Base-by-base conservation (phyloP, 1,284 basidiomycete species). In the Veloporphyrellus conicus region DNA sequence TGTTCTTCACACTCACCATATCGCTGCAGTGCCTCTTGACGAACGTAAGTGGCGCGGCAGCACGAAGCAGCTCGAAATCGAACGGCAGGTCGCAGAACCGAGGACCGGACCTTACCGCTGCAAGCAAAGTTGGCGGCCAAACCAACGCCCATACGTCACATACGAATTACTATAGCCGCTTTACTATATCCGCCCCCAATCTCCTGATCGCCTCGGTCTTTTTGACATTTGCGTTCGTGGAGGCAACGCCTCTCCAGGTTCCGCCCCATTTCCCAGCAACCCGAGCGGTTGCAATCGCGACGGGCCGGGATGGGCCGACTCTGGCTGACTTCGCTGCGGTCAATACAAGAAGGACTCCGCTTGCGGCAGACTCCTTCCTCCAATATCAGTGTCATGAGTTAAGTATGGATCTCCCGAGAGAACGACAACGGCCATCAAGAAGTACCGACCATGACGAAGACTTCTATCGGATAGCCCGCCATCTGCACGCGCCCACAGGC, bases 211-310 rank as follows among this genome's bases (percentile, higher is more conserved):
- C 75, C 12, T 73, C 78, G 20, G 73, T 79, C 43, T 71, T 76
- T 41, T 54, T 82, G 49, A 73, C 70, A 9, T 78, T 76, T 52
- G 76, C 71, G 1, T 56, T 81, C 43, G 68, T 73, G 20, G 76
- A 81, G 58, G 66, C 67, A 4, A 64, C 63, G 16, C 62, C 69
- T 2, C 55, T 78, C 15, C 66, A 66, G 43, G 55, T 73, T 14
- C 77, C 79, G 6, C 66, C 64, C 10, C 77, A 80, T 50, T 64
- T 82, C n/a, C 77, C 73, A 2, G 58, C 68, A 28, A 76, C 69
- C 31, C 71, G 75, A 33, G 69, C 67, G 10, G 64, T 68, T 23
- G 75, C 76, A 20, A 58, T 64, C 22, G 68, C 70, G 14, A 68
- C 60, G 43, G 70, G 71, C 27, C 68, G 70, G 18, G 54, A 67